Base-by-base conservation (phyloP, 208 protist genomes). In the Phytomonas francai region DNA sequence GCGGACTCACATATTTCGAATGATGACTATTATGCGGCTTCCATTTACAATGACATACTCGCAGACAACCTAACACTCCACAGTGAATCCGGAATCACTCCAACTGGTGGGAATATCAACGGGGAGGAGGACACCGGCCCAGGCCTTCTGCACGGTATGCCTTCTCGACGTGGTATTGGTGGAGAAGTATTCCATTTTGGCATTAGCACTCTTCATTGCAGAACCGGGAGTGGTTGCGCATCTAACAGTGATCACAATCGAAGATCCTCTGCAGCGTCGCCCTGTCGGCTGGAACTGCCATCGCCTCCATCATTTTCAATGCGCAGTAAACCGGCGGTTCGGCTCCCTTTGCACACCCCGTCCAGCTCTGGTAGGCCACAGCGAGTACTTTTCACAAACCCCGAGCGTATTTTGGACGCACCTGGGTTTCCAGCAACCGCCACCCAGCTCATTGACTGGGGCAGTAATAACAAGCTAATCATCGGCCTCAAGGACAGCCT, bases 1-100 rank as follows among this genome's bases (percentile, higher is more conserved):
- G 45, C 22, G 19, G 88, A 94, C 58, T 94, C 88, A 29, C 77
- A 87, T 42, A 75, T 94, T 16, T 94, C 88, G 2, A 85, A 94
- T 65, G 88, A 94, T 71, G 91, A 85, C 12, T 81, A 79, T 5
- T 91, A 90, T 68, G 81, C 85, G 69, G 85, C 84, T 5, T 94
- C 88, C 22, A 78, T 94, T 29, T 94, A 94, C 73, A 92, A 88
- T 71, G 88, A 94, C 64, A 77, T 90, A 25, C 76, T 94, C n/a
- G 88, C 86, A 5, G 83, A 84, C 57, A 79, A 92, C 33, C 82
- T 94, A 39, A 79, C 70, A 67, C 73, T 68, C n/a, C 63, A 68
- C 60, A 57, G 45, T 45, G 57, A 33, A 5, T 11, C 34, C 32
- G 54, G 61, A 6, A n/a, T 25, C 22, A 33, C 63, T 36, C 32